These are phyloP conservation scores for Papilionanthe hybrid DNA, from an alignment of 116 monocot genomes.

Conservation along the genomic window DNA sequence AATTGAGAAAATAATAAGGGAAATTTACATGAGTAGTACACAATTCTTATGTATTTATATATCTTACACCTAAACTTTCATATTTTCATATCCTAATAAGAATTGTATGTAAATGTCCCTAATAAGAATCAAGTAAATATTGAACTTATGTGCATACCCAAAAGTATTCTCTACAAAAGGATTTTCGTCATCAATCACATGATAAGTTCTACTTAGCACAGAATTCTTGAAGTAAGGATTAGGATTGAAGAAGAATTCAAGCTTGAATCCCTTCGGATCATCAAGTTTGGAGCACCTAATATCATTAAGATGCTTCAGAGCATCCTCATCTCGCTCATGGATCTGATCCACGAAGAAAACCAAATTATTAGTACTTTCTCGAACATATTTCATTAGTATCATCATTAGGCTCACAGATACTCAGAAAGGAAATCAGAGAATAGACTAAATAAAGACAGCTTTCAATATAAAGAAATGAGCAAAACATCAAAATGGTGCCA, in stretches of 20 bases:
- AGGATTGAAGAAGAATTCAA: constrained; percentile 73
- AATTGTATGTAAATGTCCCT: too few species aligned
- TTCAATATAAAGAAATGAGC: constrained; percentile 3
- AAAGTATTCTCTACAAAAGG: constrained; percentile 79
- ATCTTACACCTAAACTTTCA: too few species aligned
- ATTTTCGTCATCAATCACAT: constrained; percentile 83
- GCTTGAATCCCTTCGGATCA: constrained; percentile 77
- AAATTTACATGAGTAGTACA: background rate
- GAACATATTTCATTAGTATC: background rate
- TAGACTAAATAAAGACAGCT: background rate
- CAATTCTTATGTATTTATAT: too few species aligned
- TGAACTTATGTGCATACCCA: constrained; percentile 26
- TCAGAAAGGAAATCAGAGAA: background rate
- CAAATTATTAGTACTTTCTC: background rate
- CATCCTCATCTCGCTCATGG: constrained; percentile 74
- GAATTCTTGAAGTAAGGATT: constrained; percentile 84
- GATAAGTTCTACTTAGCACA: constrained; percentile 75
- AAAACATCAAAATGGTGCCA: too few species aligned
- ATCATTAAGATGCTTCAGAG: constrained; percentile 69
- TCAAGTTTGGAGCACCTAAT: constrained; percentile 69
- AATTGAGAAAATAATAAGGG: background rate
- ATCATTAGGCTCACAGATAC: background rate
- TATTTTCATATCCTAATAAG: too few species aligned
- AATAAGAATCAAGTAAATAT: background rate
- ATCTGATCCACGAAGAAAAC: constrained; percentile 37